Evolutionary conservation across 2,329 filamentous ascomycete species (phyloP), one percentile per base, ranked within the genome.

Genomic region (Corynespora cassiicola): DNA sequence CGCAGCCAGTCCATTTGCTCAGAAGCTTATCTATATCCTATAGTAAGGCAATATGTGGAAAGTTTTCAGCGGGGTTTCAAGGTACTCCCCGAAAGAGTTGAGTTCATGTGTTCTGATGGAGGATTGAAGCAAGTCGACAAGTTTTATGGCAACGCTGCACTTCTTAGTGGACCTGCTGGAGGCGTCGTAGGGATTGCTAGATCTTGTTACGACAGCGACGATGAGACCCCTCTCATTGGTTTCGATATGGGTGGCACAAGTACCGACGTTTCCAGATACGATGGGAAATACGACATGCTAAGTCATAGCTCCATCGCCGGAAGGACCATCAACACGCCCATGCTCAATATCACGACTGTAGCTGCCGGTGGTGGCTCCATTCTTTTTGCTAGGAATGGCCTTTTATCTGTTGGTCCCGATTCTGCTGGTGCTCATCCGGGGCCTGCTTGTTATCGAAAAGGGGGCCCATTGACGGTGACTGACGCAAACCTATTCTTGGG

Each of bases 191-290:
- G 90, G 4, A 95, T 95, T 63, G 89, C 90, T 11, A 81, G 90
- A 17, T 95, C 90, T 0, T 90, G 86, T 2, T 95, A 90, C 62
- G 90, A 95, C 52, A 77, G 84, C 1, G 76, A 85, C 33, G 90
- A 87, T 3, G 87, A 83, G 56, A 87, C 80, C 1, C 88, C 89
- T 0, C 86, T 95, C 3, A 95, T 95, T 56, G 90, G 90, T 0
- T 95, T 96, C 57, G 90, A 95, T 52, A 96, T 95, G 90, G 88
- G 88, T 25, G 90, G 90, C 10, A 96, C 90, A 1, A 89, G 85
- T 34, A 96, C 90, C 1, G 90, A 96, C 65, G 88, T 95, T 7
- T 91, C 87, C 15, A 77, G 90, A 21, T 95, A 90, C 7, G 82
- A 84, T 39, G 90, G 90, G 6, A 77, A 86, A 33, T 90, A 92